These are phyloP conservation scores for Geotrichum fermentans DNA, from an alignment of 1,139 yeast genomes.

Conservation along the genomic window DNA sequence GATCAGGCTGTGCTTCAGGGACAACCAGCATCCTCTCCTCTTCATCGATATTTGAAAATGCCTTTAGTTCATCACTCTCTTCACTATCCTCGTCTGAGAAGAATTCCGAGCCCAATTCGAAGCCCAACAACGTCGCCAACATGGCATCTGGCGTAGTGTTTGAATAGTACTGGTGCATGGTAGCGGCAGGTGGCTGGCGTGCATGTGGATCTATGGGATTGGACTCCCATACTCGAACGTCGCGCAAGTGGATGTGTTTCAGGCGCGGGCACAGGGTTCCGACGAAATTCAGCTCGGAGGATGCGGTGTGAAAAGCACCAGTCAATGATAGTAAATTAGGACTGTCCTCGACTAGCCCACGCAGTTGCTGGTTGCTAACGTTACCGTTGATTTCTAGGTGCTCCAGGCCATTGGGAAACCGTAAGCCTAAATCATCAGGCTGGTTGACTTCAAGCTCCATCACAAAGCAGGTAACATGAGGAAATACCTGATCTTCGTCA, in stretches of 20 bases:
- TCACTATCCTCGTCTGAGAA: background rate
- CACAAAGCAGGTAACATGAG: background rate
- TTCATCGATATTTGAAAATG: too few species aligned
- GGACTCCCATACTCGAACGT: too few species aligned
- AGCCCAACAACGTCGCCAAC: background rate
- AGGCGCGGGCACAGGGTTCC: background rate
- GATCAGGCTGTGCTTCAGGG: too few species aligned
- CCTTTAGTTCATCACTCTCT: too few species aligned
- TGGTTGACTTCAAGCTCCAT: background rate
- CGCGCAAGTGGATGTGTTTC: background rate
- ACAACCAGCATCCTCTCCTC: too few species aligned
- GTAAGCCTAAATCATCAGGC: background rate
- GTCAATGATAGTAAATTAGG: background rate
- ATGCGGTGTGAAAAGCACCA: background rate
- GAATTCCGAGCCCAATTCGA: background rate
- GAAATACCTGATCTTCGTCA: background rate
- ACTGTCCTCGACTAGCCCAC: background rate
- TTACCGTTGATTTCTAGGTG: constrained; percentile 1
- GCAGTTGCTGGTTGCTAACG: background rate
- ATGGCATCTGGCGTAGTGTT: background rate
- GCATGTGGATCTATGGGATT: too few species aligned
- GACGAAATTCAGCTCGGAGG: background rate
- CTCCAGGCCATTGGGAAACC: background rate
- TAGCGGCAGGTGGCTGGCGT: background rate
- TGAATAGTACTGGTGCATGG: background rate